Evolutionary conservation across 345 rosid genomes (phyloP).

Genomic region (Microthlaspi erraticum): DNA sequence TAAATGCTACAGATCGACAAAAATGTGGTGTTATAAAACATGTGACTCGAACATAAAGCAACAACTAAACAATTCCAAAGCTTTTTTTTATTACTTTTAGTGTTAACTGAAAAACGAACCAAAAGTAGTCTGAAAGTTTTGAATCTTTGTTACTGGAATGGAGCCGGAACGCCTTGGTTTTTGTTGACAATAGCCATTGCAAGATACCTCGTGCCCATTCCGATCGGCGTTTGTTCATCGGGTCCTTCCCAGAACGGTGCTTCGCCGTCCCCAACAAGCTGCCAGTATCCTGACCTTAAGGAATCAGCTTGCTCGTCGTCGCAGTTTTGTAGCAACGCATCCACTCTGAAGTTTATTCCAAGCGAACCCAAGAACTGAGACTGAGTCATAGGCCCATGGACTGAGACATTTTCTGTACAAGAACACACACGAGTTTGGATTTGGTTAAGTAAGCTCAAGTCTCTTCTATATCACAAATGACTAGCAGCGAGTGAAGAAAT

Average conservation of each 20-base stretch:
- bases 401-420: constrained; percentile 75
- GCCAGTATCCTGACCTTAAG: constrained; percentile 87
- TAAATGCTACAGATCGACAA: too few species aligned
- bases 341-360: constrained; percentile 94
- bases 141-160: constrained; percentile 70
- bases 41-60: not conserved
- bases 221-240: constrained; percentile 71
- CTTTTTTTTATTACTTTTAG: not conserved
- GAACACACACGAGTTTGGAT: constrained; percentile 19
- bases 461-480: constrained; percentile 10
- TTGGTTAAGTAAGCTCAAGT: not conserved
- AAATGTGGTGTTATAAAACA: not conserved
- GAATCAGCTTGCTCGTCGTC: constrained; percentile 82
- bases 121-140: not conserved
- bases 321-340: constrained; percentile 75
- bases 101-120: not conserved
- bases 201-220: constrained; percentile 90
- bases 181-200: constrained; percentile 91
- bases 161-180: constrained; percentile 76
- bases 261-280: constrained; percentile 92
- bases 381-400: constrained; percentile 89
- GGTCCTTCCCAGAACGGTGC: constrained; percentile 99
- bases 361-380: constrained; percentile 90
- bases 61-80: not conserved
- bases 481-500: constrained; percentile 6